phyloP scores from a whole-genome alignment of 2,329 filamentous ascomycete genomes.

The Arthrobotrys conoides region DNA sequence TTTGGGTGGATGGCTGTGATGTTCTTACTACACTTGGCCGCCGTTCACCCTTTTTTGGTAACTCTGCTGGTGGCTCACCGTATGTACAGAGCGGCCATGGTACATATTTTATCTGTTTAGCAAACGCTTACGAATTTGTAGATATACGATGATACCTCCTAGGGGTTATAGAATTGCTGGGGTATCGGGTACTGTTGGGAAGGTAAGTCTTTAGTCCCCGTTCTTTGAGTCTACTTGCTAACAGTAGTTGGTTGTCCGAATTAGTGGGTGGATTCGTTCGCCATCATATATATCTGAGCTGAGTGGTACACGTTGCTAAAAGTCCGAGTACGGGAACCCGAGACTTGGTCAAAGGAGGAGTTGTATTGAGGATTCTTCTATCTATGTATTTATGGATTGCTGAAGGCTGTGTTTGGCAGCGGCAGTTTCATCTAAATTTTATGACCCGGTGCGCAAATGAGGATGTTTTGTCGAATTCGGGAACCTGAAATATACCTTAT shows the following conservation, averaged over 20 bases:
- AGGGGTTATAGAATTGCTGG: slow-evolving; percentile 90
- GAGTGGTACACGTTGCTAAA: neutral
- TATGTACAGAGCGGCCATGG: slow-evolving; percentile 71
- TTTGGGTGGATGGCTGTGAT: slow-evolving; percentile 88
- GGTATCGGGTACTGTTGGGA: slow-evolving; percentile 75
- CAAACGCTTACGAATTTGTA: slow-evolving; percentile 67
- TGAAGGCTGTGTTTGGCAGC: neutral
- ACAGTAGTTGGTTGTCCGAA: slow-evolving; percentile 26
- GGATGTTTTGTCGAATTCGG: neutral
- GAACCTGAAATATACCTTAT: no score
- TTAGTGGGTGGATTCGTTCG: slow-evolving; percentile 63
- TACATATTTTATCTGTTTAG: neutral
- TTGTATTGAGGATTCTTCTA: neutral
- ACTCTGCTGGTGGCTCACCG: slow-evolving; percentile 82
- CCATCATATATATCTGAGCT: slow-evolving; percentile 63
- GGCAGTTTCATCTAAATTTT: neutral
- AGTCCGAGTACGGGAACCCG: neutral
- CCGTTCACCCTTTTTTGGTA: slow-evolving; percentile 87
- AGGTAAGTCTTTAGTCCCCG: slow-evolving; percentile 29
- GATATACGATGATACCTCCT: slow-evolving; percentile 89
- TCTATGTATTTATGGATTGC: neutral
- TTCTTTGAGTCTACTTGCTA: neutral
- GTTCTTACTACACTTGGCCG: slow-evolving; percentile 90
- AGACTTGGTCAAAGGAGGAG: neutral
- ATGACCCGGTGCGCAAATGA: neutral